Percentiles rank a stretch among this genome's conserved stretches.
Conservation (phyloP, 495 filamentous ascomycete genomes). For the Venustampulla echinocandica region DNA sequence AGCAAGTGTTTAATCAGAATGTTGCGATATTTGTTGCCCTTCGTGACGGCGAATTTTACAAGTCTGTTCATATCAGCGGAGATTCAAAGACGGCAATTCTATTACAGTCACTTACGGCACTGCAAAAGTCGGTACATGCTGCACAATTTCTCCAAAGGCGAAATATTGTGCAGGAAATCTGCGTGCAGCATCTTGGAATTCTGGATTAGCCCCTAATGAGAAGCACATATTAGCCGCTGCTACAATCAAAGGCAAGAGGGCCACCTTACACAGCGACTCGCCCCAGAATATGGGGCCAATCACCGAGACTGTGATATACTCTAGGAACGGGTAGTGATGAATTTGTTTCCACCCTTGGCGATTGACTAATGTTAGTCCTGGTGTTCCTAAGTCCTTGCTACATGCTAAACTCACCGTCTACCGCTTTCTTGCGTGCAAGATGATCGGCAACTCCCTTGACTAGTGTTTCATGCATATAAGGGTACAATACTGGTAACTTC, state of each 20-base stretch:
- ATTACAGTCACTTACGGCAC: background rate
- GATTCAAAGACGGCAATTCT: background rate
- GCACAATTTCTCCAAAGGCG: background rate
- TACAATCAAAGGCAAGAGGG: background rate
- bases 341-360: background rate
- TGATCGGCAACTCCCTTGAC: background rate
- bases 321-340: background rate
- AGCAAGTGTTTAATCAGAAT: background rate
- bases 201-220: background rate
- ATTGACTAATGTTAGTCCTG: background rate
- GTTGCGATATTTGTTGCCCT: slow-evolving; percentile 1
- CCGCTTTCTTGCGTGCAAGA: background rate
- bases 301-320: background rate
- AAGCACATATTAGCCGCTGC: background rate
- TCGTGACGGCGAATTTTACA: background rate
- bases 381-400: background rate
- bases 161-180: slow-evolving; percentile 1
- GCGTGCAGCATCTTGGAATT: background rate
- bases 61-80: background rate
- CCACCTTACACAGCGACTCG: background rate
- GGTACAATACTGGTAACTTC: background rate
- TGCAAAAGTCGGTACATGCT: background rate
- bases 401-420: background rate
- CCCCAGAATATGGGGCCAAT: slow-evolving; percentile 1
- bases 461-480: background rate